Base-by-base conservation (phyloP, 768 basidiomycete species). In the Tricholoma flavovirens region DNA sequence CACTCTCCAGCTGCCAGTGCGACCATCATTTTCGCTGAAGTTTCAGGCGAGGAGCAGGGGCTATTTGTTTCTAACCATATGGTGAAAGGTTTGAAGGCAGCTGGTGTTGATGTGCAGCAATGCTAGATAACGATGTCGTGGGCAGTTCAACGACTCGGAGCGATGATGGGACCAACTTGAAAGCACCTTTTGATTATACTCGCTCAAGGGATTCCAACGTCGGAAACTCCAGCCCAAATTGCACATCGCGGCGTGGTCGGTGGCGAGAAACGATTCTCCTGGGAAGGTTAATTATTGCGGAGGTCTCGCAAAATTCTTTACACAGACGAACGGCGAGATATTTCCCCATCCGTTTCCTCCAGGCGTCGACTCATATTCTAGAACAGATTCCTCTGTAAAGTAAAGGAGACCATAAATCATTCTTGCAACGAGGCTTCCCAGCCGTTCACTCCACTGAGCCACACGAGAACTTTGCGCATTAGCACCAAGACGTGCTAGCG, bases 361-460 rank as follows among this genome's bases (percentile, higher is more conserved):
- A 22, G 22, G 10, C 14, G 9, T 43, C 12, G 21, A 22, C 11
- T 43, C 42, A 43, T 11, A 11, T 5, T 22, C n/a, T n/a, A 19
- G 38, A 40, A 19, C 10, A 15, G 15, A 83, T 80, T 82, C 2
- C 77, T 82, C 33, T 82, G 77, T 64, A 74, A 80, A 14, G 74
- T 75, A 83, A 62, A 74, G 80, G 81, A 5, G 81, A 83, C 62
- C 80, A 82, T 59, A 60, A 70, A 36, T 74, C 76, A 15, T 82
- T 82, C 77, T 70, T 81, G 24, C 60, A 67, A 32, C 69, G 69
- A 56, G 81, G 80, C 11, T 81, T 76, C 68, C 70, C 82, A 9
- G 82, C 81, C 0, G 76, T 80, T 22, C 76, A 80, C 22, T 82
- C 81, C 70, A 81, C 79, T 0, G 82, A 82, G 59, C 81, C 80